These are phyloP conservation scores for Corylus heterophylla DNA, from an alignment of 306 rosid species.

Conservation along the genomic window DNA sequence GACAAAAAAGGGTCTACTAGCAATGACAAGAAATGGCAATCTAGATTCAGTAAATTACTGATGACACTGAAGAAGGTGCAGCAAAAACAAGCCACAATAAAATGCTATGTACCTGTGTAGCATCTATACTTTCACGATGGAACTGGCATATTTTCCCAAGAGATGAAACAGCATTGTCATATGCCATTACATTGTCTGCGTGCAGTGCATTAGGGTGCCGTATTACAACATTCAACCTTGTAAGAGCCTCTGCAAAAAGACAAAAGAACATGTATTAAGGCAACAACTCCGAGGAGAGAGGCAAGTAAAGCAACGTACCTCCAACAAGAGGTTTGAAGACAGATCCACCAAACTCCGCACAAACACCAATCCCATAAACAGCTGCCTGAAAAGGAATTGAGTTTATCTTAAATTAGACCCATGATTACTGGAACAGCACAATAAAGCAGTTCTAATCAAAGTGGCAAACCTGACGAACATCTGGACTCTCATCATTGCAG, in stretches of 20 bases:
- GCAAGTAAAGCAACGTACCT: conserved; percentile 45
- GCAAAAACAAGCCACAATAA: conserved; percentile 13
- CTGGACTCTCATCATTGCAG: conserved; percentile 89
- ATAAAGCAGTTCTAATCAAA: conserved; percentile 9
- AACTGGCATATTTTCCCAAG: conserved; percentile 89
- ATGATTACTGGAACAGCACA: conserved; percentile 4
- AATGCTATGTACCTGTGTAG: conserved; percentile 67
- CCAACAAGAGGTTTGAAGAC: conserved; percentile 83
- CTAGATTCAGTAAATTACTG: conserved; percentile 7
- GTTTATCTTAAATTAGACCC: conserved; percentile 15
- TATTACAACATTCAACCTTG: conserved; percentile 81
- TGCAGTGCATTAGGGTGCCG: conserved; percentile 78
- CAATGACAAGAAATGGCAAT: neutral
- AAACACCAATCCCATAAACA: conserved; percentile 96
- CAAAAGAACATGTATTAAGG: conserved; percentile 7
- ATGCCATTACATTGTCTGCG: conserved; percentile 83
- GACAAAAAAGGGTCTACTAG: neutral
- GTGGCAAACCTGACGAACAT: conserved; percentile 84
- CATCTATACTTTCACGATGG: conserved; percentile 88
- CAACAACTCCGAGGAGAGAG: conserved; percentile 11
- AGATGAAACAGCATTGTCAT: conserved; percentile 97
- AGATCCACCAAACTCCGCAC: conserved; percentile 94
- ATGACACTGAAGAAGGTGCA: neutral
- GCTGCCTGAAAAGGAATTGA: conserved; percentile 76
- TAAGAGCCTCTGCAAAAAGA: conserved; percentile 79